Base-by-base conservation (phyloP, 495 filamentous ascomycete species). In the Aspergillus ostianus region DNA sequence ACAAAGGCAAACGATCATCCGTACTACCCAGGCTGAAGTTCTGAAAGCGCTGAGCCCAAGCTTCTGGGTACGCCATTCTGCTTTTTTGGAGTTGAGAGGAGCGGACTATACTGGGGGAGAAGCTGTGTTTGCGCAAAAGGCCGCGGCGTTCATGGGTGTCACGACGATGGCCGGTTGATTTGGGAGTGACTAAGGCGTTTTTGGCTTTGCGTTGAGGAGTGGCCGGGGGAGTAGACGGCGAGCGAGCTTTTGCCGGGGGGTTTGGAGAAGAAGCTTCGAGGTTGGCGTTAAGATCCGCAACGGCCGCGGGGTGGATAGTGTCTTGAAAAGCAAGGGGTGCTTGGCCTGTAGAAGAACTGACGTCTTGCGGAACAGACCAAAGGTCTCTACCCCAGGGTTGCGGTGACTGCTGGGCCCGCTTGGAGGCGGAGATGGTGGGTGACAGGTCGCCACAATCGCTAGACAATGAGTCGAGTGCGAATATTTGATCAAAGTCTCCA, bases 361-460 rank as follows among this genome's bases (percentile, higher is more conserved):
- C 61, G 49, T 76, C 70, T 59, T 70, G 73, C 36, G 64, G 60
- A 67, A 78, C 65, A 62, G 64, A 72, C 76, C 76, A 80, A 55
- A 62, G 36, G 46, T 75, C 73, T 58, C 70, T 70, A 57, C 61
- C 64, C 75, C 77, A 79, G 59, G 68, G 66, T 66, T 76, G 76
- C 60, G 70, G 66, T 57, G 76, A 71, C 68, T 71, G 67, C 59
- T 58, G 66, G 63, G 68, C 67, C 59, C 64, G 69, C 62, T 73
- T 73, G 18, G 65, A 60, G 61, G 69, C 72, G 72, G 75, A 73
- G 64, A 70, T 65, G 58, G 63, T 59, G 57, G 75, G 71, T 47
- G 76, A 75, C 58, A 70, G 71, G 66, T 77, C 76, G 75, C 77
- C 76, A 78, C 77, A 74, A 58, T 77, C 71, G 59, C 70, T 77